Percentiles rank a stretch among this genome's conserved stretches.
Conservation (phyloP, 2,329 filamentous ascomycete genomes). For the Alternaria sp. region DNA sequence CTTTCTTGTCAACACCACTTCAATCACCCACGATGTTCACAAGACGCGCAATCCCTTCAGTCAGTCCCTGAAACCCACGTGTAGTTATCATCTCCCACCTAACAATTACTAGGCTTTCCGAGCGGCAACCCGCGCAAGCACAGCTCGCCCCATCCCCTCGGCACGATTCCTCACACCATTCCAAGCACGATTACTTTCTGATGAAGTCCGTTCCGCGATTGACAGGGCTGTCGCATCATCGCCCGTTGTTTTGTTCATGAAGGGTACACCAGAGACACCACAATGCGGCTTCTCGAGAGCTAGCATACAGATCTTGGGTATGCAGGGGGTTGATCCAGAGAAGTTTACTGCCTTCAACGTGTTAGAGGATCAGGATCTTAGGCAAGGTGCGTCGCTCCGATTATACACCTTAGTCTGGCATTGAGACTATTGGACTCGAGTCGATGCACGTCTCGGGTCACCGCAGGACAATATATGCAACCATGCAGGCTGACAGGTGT, state of each 20-base stretch:
- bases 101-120: constrained; percentile 46
- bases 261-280: constrained; percentile 93
- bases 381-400: constrained; percentile 67
- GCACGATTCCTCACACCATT: constrained; percentile 57
- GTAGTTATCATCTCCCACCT: constrained; percentile 1
- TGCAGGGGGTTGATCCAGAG: constrained; percentile 92
- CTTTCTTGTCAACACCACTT: constrained; percentile 20
- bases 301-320: constrained; percentile 90
- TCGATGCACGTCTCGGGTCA: background rate
- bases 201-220: constrained; percentile 82
- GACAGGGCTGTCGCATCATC: constrained; percentile 88
- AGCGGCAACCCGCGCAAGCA: constrained; percentile 43
- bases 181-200: constrained; percentile 76
- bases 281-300: constrained; percentile 97
- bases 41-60: constrained; percentile 49
- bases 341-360: constrained; percentile 99
- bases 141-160: constrained; percentile 43
- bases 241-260: constrained; percentile 98
- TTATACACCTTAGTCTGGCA: background rate
- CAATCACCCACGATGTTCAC: constrained; percentile 46
- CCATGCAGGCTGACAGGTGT: constrained; percentile 24
- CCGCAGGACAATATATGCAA: background rate
- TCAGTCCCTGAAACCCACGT: constrained; percentile 17
- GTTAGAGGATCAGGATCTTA: constrained; percentile 86
- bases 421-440: background rate